Base-by-base conservation (phyloP, 495 filamentous ascomycete genomes). In the Oleoguttula mirabilis region DNA sequence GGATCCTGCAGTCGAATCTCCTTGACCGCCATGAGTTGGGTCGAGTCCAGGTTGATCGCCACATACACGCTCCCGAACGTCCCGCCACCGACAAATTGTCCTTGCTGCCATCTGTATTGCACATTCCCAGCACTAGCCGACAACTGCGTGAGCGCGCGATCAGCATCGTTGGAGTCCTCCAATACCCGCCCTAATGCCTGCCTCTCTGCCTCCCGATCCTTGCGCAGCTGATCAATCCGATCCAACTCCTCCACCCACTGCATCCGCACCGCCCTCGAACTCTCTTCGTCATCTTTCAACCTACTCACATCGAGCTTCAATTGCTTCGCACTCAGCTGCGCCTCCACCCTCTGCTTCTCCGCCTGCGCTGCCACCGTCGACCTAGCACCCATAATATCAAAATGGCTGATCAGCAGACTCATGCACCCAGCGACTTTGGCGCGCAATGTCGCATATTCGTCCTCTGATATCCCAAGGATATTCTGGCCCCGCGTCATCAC, bases 1-100 rank as follows among this genome's bases (percentile, higher is more conserved):
- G 90, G 92, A 63, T 98, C 90, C 60, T 98, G 92, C 27, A 98
- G 68, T 25, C 90, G 82, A 48, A 96, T 98, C 61, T 98, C 90
- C 61, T 98, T 98, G 30, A 98, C 92, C 12, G 90, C 90, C 90
- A 98, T 96, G 39, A 94, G 67, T 54, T 88, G 84, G 35, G 88
- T 90, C 34, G 85, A 86, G 61, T 98, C 90, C 33, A 98, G 64
- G 52, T 98, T 96, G 72, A 95, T 88, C 31, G 88, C 92, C 17
- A 84, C 85, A 55, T 96, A 96, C 27, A 98, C 90, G 25, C 86
- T 93, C 17, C 90, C 90, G 56, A 98, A 98, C 0, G 90, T 94
- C 48, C 90, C 90, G 28, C 92, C 90, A 17, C 90, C 90, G 39
- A 98, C 84, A 60, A 90, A 96, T 52, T 94, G 84, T 34, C 90